A percentile compares a stretch with the other conserved stretches of the same genome.
These are phyloP conservation scores for Vitis cinerea DNA, from an alignment of 164 flowering plant genomes.

Conservation along the genomic window DNA sequence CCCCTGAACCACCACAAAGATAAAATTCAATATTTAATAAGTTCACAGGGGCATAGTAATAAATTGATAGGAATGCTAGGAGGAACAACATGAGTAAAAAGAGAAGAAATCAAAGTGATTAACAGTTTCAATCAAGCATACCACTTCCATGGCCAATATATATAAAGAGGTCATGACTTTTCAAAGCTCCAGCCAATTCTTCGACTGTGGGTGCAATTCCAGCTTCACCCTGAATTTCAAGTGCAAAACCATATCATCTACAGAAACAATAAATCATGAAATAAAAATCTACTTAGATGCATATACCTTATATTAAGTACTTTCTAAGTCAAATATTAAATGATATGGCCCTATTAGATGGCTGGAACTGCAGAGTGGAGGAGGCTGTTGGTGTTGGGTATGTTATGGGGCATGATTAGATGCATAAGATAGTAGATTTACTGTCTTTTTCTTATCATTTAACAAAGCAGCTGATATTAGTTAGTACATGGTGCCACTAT, in stretches of 20 bases:
- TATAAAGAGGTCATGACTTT: slow-evolving; percentile 78
- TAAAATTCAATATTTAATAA: not conserved
- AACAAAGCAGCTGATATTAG: not conserved
- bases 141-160: slow-evolving; percentile 99
- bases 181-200: slow-evolving; percentile 66
- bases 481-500: no score
- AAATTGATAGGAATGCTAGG: not conserved
- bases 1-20: slow-evolving; percentile 45
- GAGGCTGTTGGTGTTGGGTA: no score
- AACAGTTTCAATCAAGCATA: slow-evolving; percentile 27
- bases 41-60: no score
- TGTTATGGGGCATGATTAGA: no score
- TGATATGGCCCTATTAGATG: not conserved
- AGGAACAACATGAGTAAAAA: slow-evolving; percentile 2
- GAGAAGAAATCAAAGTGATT: not conserved
- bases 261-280: not conserved
- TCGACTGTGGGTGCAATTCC: slow-evolving; percentile 70
- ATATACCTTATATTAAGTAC: not conserved
- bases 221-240: slow-evolving; percentile 65
- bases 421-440: no score
- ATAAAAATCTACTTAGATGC: not conserved
- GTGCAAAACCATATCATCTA: not conserved
- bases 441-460: not conserved
- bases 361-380: no score
- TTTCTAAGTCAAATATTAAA: not conserved